These are phyloP conservation scores for Phycomyces nitens DNA, from an alignment of 192 early-diverging fungal species.

Conservation along the genomic window DNA sequence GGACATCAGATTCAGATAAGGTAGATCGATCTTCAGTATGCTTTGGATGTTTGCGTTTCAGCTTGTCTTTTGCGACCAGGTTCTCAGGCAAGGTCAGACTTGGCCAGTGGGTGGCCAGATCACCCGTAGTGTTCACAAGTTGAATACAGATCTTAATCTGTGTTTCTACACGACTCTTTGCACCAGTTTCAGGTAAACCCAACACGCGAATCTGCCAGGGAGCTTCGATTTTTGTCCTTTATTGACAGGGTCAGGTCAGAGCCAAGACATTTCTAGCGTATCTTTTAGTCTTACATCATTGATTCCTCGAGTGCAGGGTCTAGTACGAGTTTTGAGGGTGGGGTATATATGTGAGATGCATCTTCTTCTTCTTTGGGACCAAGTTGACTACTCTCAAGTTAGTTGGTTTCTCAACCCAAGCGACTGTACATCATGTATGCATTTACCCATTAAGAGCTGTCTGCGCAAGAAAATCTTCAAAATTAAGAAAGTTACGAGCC, in stretches of 20 bases:
- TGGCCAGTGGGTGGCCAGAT: slow-evolving; percentile 64
- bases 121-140: slow-evolving; percentile 54
- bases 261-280: neutral
- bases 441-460: slow-evolving; percentile 27
- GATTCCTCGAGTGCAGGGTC: neutral
- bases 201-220: slow-evolving; percentile 32
- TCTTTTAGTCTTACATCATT: slow-evolving; percentile 2
- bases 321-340: neutral
- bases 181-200: slow-evolving; percentile 36
- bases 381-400: neutral
- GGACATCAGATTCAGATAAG: slow-evolving; percentile 42
- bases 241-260: neutral
- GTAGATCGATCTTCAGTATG: slow-evolving; percentile 36
- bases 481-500: slow-evolving; percentile 27
- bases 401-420: neutral
- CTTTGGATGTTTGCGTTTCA: slow-evolving; percentile 46
- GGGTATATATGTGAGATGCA: neutral
- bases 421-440: neutral
- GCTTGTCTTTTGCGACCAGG: slow-evolving; percentile 66
- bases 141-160: slow-evolving; percentile 80
- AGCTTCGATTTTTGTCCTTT: slow-evolving; percentile 16
- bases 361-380: slow-evolving; percentile 15
- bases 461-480: slow-evolving; percentile 31
- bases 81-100: slow-evolving; percentile 72
- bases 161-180: slow-evolving; percentile 79